Evolutionary conservation across 441 rosid species (phyloP).

Genomic region (Euphorbia corollata): DNA sequence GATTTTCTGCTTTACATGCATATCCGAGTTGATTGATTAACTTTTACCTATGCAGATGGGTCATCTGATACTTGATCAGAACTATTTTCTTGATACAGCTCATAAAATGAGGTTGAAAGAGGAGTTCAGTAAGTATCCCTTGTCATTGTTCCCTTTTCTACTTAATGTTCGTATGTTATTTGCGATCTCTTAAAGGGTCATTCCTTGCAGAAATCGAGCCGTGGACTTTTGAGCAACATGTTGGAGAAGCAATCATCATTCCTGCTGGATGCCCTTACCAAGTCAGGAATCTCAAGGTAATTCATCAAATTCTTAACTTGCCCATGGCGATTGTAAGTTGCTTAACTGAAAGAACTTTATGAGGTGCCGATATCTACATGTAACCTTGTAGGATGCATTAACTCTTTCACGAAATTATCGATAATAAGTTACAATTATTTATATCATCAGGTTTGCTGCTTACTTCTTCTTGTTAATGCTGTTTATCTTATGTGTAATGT

Average conservation of each 20-base stretch:
- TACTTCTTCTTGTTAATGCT: conserved; percentile 2
- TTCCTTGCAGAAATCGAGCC: conserved; percentile 72
- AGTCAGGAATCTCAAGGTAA: conserved; percentile 74
- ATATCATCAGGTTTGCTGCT: no score
- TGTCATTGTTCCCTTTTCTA: conserved; percentile 8
- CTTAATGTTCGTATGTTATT: background rate
- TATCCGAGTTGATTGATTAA: conserved; percentile 14
- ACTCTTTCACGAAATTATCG: background rate
- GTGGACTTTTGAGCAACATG: conserved; percentile 88
- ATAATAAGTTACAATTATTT: background rate
- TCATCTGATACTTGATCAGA: conserved; percentile 84
- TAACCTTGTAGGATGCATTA: background rate
- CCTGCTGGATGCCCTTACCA: conserved; percentile 98
- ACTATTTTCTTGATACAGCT: conserved; percentile 63
- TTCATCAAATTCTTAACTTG: background rate
- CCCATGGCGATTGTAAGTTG: background rate
- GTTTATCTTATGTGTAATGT: conserved; percentile 11
- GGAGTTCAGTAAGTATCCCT: conserved; percentile 60
- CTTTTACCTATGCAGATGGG: conserved; percentile 42
- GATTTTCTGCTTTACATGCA: conserved; percentile 14
- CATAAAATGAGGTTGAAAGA: conserved; percentile 83
- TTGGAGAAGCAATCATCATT: conserved; percentile 88
- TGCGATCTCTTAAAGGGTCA: conserved; percentile 8
- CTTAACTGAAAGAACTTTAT: background rate
- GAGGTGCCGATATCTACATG: background rate